These are phyloP conservation scores for Colletotrichum phormii DNA, from an alignment of 2,329 filamentous ascomycete genomes.

Conservation along the genomic window DNA sequence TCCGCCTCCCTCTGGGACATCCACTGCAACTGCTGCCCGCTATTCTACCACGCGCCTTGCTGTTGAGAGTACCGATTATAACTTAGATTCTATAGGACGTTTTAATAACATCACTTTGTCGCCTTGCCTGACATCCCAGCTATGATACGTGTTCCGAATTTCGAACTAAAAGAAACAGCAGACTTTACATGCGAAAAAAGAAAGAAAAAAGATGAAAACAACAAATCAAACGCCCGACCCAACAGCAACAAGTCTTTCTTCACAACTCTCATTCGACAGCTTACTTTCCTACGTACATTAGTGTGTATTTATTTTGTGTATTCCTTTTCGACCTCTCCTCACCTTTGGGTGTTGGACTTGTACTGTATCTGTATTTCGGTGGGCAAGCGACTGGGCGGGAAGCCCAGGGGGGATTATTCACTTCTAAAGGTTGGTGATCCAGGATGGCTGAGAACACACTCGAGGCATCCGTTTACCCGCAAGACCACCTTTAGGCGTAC, in stretches of 20 bases:
- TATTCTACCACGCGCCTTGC: slow-evolving; percentile 15
- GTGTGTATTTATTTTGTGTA: background rate
- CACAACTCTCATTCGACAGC: background rate
- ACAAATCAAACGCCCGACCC: background rate
- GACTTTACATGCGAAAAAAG: background rate
- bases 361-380: background rate
- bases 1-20: background rate
- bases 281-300: background rate
- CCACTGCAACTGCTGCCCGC: slow-evolving; percentile 6
- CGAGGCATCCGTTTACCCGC: background rate
- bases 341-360: background rate
- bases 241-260: background rate
- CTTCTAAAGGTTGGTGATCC: background rate
- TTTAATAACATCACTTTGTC: slow-evolving; percentile 35
- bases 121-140: slow-evolving; percentile 13
- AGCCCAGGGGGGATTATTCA: background rate
- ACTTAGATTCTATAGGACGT: slow-evolving; percentile 30
- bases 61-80: slow-evolving; percentile 33
- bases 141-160: background rate
- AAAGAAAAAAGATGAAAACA: background rate
- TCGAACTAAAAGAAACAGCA: background rate
- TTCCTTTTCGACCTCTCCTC: background rate
- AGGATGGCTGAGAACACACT: background rate
- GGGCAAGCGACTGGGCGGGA: background rate
- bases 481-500: background rate